Evolutionary conservation across 805 yeast genomes (phyloP), one percentile per base, ranked within the genome.

Genomic region (Millerozyma acaciae): DNA sequence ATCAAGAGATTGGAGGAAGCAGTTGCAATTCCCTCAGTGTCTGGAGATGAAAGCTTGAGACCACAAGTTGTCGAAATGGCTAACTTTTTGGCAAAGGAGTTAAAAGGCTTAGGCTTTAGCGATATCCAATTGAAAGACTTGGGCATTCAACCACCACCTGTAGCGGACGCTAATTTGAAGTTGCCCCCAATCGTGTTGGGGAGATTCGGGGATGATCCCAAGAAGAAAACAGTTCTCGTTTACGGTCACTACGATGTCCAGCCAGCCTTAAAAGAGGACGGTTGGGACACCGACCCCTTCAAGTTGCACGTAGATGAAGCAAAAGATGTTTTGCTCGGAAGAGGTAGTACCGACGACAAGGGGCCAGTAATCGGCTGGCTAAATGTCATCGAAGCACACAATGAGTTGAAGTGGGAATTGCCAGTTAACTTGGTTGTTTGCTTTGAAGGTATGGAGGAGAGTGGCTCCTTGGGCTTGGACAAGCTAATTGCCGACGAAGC

Each of bases 371-470:
- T 89, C 48, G 97, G 96, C 34, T 93, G 99, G 99, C 74, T 93
- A 57, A 90, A 93, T 57, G 82, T 80, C 25, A 71, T 93, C 26
- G 84, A 89, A 65, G 97, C 98, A 10, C 97, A 93, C 65, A 79
- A 73, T 37, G 84, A 79, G 47, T 74, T 86, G 37, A 88, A 86
- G 14, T 53, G 85, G 52, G 96, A 89, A 43, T 72, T 93, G 38
- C 99, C 99, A 13, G 97, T 93, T 42, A 93, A 93, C 66, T 64
- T 93, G 49, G 75, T 88, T 31, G 82, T 84, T 57, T 87, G 96
- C 62, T 93, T 93, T 52, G 99, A 93, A 66, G 97, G 98, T 41
- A 93, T 93, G 99, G 99, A 93, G 66, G 99, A 93, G 66, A 80
- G 89, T 43, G 99, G 99, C 16, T 87, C 96, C 21, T 62, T 86